Base-by-base conservation (phyloP, 352 stramenopile species). In the Pythium periplocum region DNA sequence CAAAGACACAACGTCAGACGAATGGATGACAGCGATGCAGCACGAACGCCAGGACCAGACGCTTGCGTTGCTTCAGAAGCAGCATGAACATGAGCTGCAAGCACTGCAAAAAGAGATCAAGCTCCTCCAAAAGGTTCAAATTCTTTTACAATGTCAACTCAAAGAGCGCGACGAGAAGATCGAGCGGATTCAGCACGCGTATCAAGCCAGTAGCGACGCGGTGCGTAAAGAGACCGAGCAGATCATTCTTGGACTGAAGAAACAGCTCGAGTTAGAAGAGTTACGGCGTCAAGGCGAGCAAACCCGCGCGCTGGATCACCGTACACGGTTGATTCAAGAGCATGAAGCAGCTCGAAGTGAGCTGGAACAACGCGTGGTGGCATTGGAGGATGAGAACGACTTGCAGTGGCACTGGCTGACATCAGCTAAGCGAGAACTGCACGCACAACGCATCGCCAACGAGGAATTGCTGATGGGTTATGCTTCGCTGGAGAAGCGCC, bases 371-470 rank as follows among this genome's bases (percentile, higher is more conserved):
- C 57, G 61, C 5, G 17, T 87, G 10, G 57, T 68, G 2, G 41
- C 57, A 2, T 45, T 70, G 1, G 65, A 85, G 47, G 38, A 53
- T 17, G 44, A 64, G 12, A 69, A 71, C 35, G 71, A 83, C 6
- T 66, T 67, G 45, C 76, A 87, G 51, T 62, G 59, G 1, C 82
- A 92, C 51, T 90, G 79, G 78, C 59, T 92, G 31, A 92, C 81
- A 4, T 71, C 79, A 0, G 69, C 75, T 3, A 85, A 75, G 48
- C 66, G 82, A 8, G 82, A 90, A 43, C 69, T 90, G 8, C 62
- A 74, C 9, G 73, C 77, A 0, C 78, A 89, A 46, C 78, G 81
- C 2, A 57, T 85, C n/a, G 68, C 76, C 26, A 92, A 90, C 39
- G 74, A 87, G 31, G 74, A 88, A 51, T 59, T 92, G 2, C 35